These are phyloP conservation scores for Aristolochia fimbriata DNA, from an alignment of 164 flowering plant genomes.

Conservation along the genomic window DNA sequence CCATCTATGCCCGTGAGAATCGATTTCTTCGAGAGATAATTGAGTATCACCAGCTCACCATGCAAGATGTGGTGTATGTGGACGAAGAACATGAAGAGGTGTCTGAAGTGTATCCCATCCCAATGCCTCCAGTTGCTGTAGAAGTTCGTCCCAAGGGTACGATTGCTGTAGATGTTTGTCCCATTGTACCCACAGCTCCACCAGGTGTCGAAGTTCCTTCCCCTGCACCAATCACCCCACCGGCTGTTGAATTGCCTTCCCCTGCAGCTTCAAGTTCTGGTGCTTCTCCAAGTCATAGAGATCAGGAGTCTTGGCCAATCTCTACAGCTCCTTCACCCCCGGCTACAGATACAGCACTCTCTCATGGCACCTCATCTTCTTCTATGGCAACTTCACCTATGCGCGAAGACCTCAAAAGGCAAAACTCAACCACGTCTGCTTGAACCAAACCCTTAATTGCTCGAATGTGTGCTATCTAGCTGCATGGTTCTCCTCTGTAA, in stretches of 20 bases:
- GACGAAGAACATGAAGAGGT: constrained; percentile 89
- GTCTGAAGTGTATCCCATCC: constrained; percentile 49
- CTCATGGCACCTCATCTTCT: not conserved
- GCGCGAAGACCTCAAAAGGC: not conserved
- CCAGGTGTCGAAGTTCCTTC: not conserved
- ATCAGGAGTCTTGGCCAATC: not conserved
- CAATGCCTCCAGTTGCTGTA: constrained; percentile 18
- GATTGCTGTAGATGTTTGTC: constrained; percentile 8
- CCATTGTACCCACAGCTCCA: constrained; percentile 1
- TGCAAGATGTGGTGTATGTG: constrained; percentile 89
- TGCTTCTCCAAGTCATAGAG: not conserved
- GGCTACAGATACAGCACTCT: not conserved
- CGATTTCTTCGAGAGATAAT: constrained; percentile 89
- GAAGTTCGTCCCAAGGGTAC: not conserved
- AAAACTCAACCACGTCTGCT: not conserved
- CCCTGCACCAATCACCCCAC: not conserved
- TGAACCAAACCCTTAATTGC: no score
- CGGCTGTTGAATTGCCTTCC: not conserved
- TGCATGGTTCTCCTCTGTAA: no score
- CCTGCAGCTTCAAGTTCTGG: not conserved
- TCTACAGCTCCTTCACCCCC: constrained; percentile 1
- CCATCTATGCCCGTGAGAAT: constrained; percentile 77
- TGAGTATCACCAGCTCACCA: constrained; percentile 89
- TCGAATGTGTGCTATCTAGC: no score
- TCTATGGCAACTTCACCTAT: not conserved